These are phyloP conservation scores for Diplodia mutila DNA, from an alignment of 2,329 filamentous ascomycete species.

Conservation along the genomic window DNA sequence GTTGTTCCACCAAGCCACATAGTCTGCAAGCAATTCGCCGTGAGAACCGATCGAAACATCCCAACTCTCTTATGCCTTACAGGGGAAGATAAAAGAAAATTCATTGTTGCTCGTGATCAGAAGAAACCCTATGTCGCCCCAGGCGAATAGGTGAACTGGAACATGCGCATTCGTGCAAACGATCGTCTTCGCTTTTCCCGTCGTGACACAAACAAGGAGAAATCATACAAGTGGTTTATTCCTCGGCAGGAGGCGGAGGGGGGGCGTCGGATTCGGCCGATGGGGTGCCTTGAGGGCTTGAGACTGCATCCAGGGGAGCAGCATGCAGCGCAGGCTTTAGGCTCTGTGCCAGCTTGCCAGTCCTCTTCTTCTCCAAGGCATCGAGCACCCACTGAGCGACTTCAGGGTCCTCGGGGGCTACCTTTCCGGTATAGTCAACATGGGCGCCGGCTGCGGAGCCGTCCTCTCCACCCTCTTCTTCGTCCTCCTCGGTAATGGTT, in stretches of 20 bases:
- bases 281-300: slow-evolving; percentile 16
- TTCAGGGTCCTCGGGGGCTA: slow-evolving; percentile 65
- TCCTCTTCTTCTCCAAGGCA: slow-evolving; percentile 69
- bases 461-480: slow-evolving; percentile 49
- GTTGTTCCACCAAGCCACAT: not conserved
- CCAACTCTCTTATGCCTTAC: slow-evolving; percentile 9
- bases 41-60: not conserved
- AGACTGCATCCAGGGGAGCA: slow-evolving; percentile 18
- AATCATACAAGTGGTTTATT: slow-evolving; percentile 12
- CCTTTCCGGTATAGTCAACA: slow-evolving; percentile 35
- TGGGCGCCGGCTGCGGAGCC: slow-evolving; percentile 41
- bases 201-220: slow-evolving; percentile 1
- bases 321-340: slow-evolving; percentile 67
- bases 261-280: not conserved
- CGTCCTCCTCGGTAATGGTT: slow-evolving; percentile 72
- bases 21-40: not conserved
- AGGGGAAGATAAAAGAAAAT: slow-evolving; percentile 8
- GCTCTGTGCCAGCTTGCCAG: slow-evolving; percentile 58
- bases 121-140: not conserved
- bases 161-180: not conserved
- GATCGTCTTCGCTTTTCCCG: slow-evolving; percentile 17
- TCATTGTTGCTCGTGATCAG: slow-evolving; percentile 18
- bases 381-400: slow-evolving; percentile 82
- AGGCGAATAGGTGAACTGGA: not conserved
- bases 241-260: not conserved